A percentile compares a stretch with the other conserved stretches of the same genome.
These are phyloP conservation scores for Penicillium sp. DNA, from an alignment of 2,329 filamentous ascomycete genomes.

Conservation along the genomic window DNA sequence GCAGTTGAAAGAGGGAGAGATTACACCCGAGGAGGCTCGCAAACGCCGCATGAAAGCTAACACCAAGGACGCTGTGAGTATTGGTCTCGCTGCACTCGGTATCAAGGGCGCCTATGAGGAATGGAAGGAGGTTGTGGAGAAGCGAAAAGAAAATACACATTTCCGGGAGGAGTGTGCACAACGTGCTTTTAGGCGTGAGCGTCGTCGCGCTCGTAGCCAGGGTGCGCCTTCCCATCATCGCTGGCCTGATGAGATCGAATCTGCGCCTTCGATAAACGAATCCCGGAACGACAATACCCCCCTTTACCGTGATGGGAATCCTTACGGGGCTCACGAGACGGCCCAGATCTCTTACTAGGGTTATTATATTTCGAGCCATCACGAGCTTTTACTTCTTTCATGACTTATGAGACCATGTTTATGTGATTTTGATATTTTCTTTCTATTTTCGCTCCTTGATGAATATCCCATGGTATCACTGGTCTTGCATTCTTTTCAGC, in stretches of 20 bases:
- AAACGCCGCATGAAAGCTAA: conserved; percentile 63
- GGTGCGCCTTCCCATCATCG: conserved; percentile 12
- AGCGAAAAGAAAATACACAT: conserved; percentile 56
- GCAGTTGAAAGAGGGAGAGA: conserved; percentile 62
- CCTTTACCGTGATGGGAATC: conserved; percentile 17
- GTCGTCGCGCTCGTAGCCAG: conserved; percentile 33
- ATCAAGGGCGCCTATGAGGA: conserved; percentile 65
- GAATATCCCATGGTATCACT: neutral
- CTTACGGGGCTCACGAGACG: conserved; percentile 12
- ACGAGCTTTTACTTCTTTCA: neutral
- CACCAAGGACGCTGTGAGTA: conserved; percentile 62
- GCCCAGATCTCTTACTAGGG: conserved; percentile 21
- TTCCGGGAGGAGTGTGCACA: conserved; percentile 50
- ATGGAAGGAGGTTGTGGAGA: conserved; percentile 66
- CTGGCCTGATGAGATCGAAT: conserved; percentile 35
- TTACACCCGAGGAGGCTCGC: conserved; percentile 60
- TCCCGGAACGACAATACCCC: neutral
- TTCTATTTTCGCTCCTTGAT: neutral
- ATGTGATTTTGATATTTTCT: neutral
- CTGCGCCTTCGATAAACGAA: conserved; percentile 6
- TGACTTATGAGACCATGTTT: conserved; percentile 11
- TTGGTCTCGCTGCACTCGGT: conserved; percentile 65
- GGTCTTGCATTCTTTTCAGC: neutral
- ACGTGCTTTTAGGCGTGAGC: conserved; percentile 49
- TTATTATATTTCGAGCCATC: neutral